phyloP scores from a whole-genome alignment of 2,329 filamentous ascomycete genomes.

The Claviceps paspali region DNA sequence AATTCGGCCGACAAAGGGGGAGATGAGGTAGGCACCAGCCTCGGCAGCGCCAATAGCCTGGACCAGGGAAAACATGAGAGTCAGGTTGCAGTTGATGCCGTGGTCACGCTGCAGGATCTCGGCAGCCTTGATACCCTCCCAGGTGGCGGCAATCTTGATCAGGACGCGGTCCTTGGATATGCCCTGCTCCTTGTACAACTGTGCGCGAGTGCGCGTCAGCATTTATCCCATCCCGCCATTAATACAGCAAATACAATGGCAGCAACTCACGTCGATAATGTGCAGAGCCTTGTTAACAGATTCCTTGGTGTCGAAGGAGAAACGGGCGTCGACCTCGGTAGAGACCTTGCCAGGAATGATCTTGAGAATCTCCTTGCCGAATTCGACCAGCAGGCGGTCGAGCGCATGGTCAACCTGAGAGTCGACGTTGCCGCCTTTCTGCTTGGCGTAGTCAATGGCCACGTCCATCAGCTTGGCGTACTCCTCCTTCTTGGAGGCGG shows the following conservation, averaged over 20 bases:
- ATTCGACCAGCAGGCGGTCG: slow-evolving; percentile 90
- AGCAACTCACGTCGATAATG: slow-evolving; percentile 71
- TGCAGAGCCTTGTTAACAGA: slow-evolving; percentile 92
- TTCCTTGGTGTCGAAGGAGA: slow-evolving; percentile 88
- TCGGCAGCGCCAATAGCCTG: slow-evolving; percentile 95
- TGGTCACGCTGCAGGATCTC: slow-evolving; percentile 93
- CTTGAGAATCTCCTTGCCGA: slow-evolving; percentile 92
- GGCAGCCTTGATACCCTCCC: slow-evolving; percentile 98
- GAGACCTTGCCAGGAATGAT: slow-evolving; percentile 98
- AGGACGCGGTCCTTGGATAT: slow-evolving; percentile 88
- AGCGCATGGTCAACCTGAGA: slow-evolving; percentile 79
- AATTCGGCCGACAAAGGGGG: slow-evolving; percentile 96
- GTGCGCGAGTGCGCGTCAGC: slow-evolving; percentile 7
- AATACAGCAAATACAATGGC: too few relatives aligned
- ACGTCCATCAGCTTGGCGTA: slow-evolving; percentile 84
- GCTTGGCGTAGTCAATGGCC: slow-evolving; percentile 76
- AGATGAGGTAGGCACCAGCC: slow-evolving; percentile 93
- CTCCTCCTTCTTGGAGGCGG: slow-evolving; percentile 93
- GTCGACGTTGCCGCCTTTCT: slow-evolving; percentile 51
- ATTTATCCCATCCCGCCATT: too few relatives aligned
- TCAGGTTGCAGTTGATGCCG: slow-evolving; percentile 96
- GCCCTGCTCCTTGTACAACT: slow-evolving; percentile 90
- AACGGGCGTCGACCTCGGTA: slow-evolving; percentile 90
- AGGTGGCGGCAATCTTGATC: slow-evolving; percentile 98
- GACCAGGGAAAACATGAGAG: slow-evolving; percentile 90